Evolutionary conservation across 441 rosid genomes (phyloP), one percentile per base, ranked within the genome.

Genomic region (Melastoma candidum): DNA sequence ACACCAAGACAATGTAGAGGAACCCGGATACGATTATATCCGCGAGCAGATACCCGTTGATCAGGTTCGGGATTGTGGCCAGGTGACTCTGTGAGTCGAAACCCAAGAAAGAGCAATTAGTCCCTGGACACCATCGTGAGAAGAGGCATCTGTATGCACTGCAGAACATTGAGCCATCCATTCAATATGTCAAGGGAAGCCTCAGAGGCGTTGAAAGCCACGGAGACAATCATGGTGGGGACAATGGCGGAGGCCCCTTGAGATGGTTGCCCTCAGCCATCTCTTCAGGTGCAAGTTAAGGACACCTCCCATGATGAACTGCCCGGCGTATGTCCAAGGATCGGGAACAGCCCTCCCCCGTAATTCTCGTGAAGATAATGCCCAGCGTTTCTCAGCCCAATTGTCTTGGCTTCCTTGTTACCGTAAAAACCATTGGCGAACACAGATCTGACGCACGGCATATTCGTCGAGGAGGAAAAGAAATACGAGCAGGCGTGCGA

Each of bases 191-290:
- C 56, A 8, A 52, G 56, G 13, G 56, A 52, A 52, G 46, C 56
- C 32, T 52, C 56, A 5, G 56, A 52, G 0, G 56, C 43, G 43
- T 52, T 52, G 26, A 52, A 52, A n/a, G 43, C 56, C 11, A 52
- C 2, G 43, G 56, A 44, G n/a, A 52, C 46, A 13, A 52, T 10
- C 11, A 52, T 52, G 17, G 56, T 52, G 43, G 56, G 56, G 45
- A 52, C 46, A 2, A 52, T 52, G 43, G 56, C 56, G 0, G 22
- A 36, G 56, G 26, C 56, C 32, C 56, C 56, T 52, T 0, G 56
- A 52, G 56, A 52, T 52, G 7, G 56, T 52, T 26, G 56, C 56
- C 46, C 56, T 39, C 39, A 52, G 56, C 56, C 46, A 32, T 52
- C 43, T 52, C 56, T 52, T 52, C 11, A 52, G 45, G 10, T 8